These are phyloP conservation scores for Dendrobium catenatum DNA, from an alignment of 106 monocot species.

Conservation along the genomic window DNA sequence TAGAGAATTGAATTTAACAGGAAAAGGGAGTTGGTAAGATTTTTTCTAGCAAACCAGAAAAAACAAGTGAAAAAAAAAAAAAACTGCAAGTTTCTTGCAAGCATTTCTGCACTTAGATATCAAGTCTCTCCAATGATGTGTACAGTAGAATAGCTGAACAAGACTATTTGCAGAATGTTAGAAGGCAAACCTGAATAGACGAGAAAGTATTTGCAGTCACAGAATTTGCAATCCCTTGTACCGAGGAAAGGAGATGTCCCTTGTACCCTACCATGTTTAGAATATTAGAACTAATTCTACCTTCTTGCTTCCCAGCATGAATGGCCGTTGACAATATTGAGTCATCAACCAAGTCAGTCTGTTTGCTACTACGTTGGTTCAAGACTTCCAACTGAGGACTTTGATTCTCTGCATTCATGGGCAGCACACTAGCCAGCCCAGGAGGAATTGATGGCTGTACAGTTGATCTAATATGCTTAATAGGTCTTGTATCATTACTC, in stretches of 20 bases:
- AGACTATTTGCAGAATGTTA: no score
- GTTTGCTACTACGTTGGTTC: not conserved
- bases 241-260: not conserved
- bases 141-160: not conserved
- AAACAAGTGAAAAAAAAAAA: not conserved
- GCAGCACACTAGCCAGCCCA: not conserved
- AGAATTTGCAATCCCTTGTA: not conserved
- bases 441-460: not conserved
- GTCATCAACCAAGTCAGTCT: not conserved
- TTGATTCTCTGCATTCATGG: slow-evolving; percentile 10
- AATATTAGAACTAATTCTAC: slow-evolving; percentile 8
- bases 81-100: not conserved
- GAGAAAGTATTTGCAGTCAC: not conserved
- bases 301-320: not conserved
- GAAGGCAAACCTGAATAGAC: not conserved
- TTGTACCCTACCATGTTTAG: not conserved
- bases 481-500: not conserved
- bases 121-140: not conserved
- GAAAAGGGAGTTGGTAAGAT: no score
- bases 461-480: not conserved
- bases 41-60: no score
- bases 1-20: no score
- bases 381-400: not conserved
- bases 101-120: not conserved
- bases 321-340: not conserved